Evolutionary conservation across 2,329 filamentous ascomycete genomes (phyloP), one percentile per base, ranked within the genome.

Genomic region (Graphiopsis chlorocephala): DNA sequence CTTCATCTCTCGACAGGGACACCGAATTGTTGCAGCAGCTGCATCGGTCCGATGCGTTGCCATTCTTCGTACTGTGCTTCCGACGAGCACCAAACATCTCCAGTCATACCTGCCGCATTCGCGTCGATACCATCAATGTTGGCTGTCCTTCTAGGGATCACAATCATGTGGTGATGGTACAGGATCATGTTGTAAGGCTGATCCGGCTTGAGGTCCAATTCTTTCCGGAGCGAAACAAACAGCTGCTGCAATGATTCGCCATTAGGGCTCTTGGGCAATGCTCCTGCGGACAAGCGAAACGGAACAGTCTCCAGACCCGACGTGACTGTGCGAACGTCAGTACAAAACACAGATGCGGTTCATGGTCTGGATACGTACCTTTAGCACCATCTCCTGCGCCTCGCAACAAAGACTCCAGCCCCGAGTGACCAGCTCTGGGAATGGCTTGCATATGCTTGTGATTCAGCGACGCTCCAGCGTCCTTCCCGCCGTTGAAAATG

Each of bases 401-500:
- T 38, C 68, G 69, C 12, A 73, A 71, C 29, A 75, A 26, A 10
- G 45, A 25, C 23, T 53, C 45, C 15, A 61, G 76, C 14, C 71
- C 26, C 11, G 52, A 35, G 47, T 70, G 67, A 0, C 61, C 64
- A 3, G 78, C 77, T 58, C 72, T 69, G 0, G 74, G 76, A 57
- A 81, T 75, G 1, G 81, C 63, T 65, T 82, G 80, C 65, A 81
- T 70, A 70, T 82, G 80, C 67, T 82, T 82, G 69, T 82, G 80
- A 3, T 78, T 78, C 63, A 80, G 76, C 15, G 76, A 79, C 1
- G 73, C 77, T 20, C 80, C 80, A 58, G 76, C 77, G 28, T 80
- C 76, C 48, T 78, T 76, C 15, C 80, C 80, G 59, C 80, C 81
- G 66, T 82, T 82, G 69, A 78, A 82, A 38, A 82, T 78, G 58